Percentiles rank a stretch among this genome's conserved stretches.
Conservation (phyloP, 202 grass and related monocot genomes). For the Musa balbisiana region DNA sequence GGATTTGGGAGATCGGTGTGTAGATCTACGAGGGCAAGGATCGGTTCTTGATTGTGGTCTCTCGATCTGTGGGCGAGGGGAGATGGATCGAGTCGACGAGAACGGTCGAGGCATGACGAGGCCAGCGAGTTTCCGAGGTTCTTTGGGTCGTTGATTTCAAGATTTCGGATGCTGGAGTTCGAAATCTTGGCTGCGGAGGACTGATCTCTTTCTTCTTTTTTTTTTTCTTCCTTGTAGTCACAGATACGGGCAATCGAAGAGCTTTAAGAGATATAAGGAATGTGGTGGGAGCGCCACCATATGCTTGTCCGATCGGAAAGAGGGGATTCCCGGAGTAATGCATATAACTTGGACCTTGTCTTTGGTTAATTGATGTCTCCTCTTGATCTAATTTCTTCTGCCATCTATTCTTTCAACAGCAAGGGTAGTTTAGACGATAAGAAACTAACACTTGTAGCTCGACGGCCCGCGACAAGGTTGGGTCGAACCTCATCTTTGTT, state of each 20-base stretch:
- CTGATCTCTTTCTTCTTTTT: conserved; percentile 19
- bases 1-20: too few relatives aligned
- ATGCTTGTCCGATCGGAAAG: conserved; percentile 43
- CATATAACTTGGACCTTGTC: conserved; percentile 3
- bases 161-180: neutral
- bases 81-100: conserved; percentile 39
- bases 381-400: conserved; percentile 17
- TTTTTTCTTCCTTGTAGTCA: conserved; percentile 3
- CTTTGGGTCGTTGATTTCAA: neutral
- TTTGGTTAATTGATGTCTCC: neutral
- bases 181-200: conserved; percentile 1
- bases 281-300: conserved; percentile 26
- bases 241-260: conserved; percentile 60
- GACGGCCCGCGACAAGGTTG: conserved; percentile 68
- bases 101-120: conserved; percentile 30
- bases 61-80: neutral
- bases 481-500: neutral
- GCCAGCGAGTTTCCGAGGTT: conserved; percentile 45
- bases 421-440: conserved; percentile 32
- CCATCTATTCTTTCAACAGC: conserved; percentile 28
- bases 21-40: too few relatives aligned
- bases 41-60: neutral
- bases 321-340: conserved; percentile 52
- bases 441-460: conserved; percentile 18
- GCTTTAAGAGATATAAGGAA: conserved; percentile 69